phyloP scores from a whole-genome alignment of 768 basidiomycete species.

The Lentinula sp. region DNA sequence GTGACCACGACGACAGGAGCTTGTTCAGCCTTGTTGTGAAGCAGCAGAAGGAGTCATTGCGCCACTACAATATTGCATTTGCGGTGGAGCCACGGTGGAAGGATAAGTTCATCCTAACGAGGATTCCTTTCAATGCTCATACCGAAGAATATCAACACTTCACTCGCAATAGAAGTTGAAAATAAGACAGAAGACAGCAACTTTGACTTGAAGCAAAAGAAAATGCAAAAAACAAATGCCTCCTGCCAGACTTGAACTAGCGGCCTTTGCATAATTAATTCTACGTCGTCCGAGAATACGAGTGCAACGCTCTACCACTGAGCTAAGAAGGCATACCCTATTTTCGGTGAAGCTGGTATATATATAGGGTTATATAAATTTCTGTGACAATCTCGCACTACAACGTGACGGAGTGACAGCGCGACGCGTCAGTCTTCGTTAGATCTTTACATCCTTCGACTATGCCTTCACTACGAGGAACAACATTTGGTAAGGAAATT shows the following conservation, averaged over 20 bases:
- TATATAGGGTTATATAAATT: too few relatives aligned
- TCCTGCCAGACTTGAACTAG: slow-evolving; percentile 4
- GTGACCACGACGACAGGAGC: neutral
- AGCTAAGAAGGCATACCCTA: neutral
- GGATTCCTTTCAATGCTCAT: too few relatives aligned
- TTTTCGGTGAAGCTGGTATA: too few relatives aligned
- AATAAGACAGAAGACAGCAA: too few relatives aligned
- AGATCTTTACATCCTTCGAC: neutral
- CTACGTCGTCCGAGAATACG: neutral
- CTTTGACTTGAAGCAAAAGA: too few relatives aligned
- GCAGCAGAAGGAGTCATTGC: neutral
- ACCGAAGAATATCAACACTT: too few relatives aligned
- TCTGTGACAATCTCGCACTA: too few relatives aligned
- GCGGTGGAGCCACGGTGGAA: neutral
- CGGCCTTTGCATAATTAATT: neutral
- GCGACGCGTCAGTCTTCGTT: neutral
- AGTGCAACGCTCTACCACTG: slow-evolving; percentile 4
- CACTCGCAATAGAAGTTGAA: too few relatives aligned
- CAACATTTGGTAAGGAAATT: neutral
- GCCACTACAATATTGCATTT: neutral
- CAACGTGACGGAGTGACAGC: neutral
- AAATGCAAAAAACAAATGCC: neutral
- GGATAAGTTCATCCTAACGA: neutral
- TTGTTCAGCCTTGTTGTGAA: neutral
- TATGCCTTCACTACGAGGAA: slow-evolving; percentile 1